Evolutionary conservation across 345 rosid genomes (phyloP).

Genomic region (Euclidium syriacum): DNA sequence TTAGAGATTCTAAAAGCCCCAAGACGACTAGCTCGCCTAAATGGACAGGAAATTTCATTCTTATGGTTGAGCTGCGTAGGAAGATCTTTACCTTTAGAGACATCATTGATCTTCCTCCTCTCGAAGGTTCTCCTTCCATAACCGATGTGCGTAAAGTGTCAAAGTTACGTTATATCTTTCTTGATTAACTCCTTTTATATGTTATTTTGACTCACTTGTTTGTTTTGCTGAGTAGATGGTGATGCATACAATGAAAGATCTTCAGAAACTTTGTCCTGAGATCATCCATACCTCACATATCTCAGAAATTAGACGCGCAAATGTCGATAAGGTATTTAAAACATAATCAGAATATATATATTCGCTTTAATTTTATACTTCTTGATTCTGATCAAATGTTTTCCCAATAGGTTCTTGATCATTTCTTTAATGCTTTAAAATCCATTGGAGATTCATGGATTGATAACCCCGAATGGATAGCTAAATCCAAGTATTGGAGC

Average conservation of each 20-base stretch:
- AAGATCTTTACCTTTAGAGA: slow-evolving; percentile 66
- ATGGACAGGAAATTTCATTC: slow-evolving; percentile 34
- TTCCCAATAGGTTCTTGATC: slow-evolving; percentile 40
- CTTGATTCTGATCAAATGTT: slow-evolving; percentile 3
- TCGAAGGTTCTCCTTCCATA: slow-evolving; percentile 42
- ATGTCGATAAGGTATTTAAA: slow-evolving; percentile 47
- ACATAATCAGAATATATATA: not conserved
- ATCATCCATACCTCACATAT: slow-evolving; percentile 37
- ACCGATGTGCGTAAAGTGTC: slow-evolving; percentile 36
- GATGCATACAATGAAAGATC: slow-evolving; percentile 61
- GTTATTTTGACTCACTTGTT: not conserved
- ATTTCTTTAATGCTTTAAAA: slow-evolving; percentile 48
- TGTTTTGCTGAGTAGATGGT: slow-evolving; percentile 44
- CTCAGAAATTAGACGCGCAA: slow-evolving; percentile 41
- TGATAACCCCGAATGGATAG: slow-evolving; percentile 43
- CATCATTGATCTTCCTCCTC: slow-evolving; percentile 55
- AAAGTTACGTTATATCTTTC: not conserved
- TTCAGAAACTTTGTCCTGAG: slow-evolving; percentile 56
- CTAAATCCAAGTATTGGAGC: slow-evolving; percentile 36
- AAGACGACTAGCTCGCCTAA: slow-evolving; percentile 32
- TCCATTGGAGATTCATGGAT: slow-evolving; percentile 69
- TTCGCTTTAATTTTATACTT: not conserved
- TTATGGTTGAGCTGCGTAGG: slow-evolving; percentile 63
- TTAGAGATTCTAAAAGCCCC: slow-evolving; percentile 26
- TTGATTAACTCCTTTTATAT: not conserved